Evolutionary conservation across 768 basidiomycete genomes (phyloP), one percentile per base, ranked within the genome.

Genomic region (Fibroporia radiculosa): DNA sequence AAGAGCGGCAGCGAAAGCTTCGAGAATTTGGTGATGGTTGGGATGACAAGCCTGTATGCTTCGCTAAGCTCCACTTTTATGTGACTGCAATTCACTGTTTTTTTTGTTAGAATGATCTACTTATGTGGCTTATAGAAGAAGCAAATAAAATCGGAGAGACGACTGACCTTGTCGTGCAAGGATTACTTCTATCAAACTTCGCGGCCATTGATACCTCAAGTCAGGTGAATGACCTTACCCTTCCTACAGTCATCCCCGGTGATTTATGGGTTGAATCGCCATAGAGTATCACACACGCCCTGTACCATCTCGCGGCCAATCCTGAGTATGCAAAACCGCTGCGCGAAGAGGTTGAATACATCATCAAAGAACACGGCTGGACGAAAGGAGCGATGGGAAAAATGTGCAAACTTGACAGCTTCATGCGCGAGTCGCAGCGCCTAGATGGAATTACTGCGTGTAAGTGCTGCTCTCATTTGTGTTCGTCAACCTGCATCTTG

Each of bases 381-480:
- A 52, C 54, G 3, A 52, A 50, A 38, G 38, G 20, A 13, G 35
- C 71, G 64, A 27, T 73, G 68, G 62, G 55, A 58, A 66, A 67
- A 39, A 64, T 74, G 62, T 55, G 63, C 42, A 67, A 68, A 48
- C 40, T 73, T 11, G 72, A 73, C 44, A 74, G 72, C 46, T 72
- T 73, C 49, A 47, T 73, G 16, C 65, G 66, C 27, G 73, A 73
- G 44, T 66, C 64, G 3, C 61, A 64, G 43, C 59, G 68, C 7
- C 47, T 60, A 18, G 58, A 57, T n/a, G 65, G 66, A 1, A 46
- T 58, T 24, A 53, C 48, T 16, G 42, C 52, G 13, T 20, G 68
- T 69, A 49, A 10, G 57, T 27, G 13, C 12, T 11, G 3, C 14
- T 22, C 3, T 34, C 26, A 19, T 4, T 11, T 13, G 4, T 12